A percentile compares a stretch with the other conserved stretches of the same genome.
Evolutionary conservation across 2,329 filamentous ascomycete species (phyloP).

Genomic region (Xylaria sp.): DNA sequence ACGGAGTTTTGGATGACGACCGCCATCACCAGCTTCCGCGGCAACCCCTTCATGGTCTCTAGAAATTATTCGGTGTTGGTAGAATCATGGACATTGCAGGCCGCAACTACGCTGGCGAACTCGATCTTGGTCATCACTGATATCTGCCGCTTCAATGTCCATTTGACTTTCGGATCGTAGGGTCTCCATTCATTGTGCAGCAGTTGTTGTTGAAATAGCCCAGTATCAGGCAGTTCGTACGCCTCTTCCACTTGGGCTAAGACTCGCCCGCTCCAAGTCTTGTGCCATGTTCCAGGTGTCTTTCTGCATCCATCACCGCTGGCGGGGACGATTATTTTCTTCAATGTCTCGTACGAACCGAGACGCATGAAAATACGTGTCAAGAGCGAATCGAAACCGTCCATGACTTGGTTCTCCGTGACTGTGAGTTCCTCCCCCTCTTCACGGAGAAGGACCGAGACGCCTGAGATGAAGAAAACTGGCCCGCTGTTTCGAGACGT

Average conservation of each 20-base stretch:
- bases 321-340: not conserved
- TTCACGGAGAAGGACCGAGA: not conserved
- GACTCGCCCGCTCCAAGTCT: not conserved
- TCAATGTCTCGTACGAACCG: not conserved
- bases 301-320: not conserved
- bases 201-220: not conserved
- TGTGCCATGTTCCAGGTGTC: not conserved
- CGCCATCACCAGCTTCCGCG: not conserved
- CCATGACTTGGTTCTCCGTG: not conserved
- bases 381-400: not conserved
- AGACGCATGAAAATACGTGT: not conserved
- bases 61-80: not conserved
- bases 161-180: not conserved
- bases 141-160: not conserved
- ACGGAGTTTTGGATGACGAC: not conserved
- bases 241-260: not conserved
- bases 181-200: not conserved
- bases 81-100: not conserved
- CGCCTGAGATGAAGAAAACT: not conserved
- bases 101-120: not conserved
- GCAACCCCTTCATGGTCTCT: not conserved
- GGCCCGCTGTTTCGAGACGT: not conserved
- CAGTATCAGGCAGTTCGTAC: not conserved
- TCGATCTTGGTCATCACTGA: not conserved
- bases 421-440: not conserved